Evolutionary conservation across 2,329 filamentous ascomycete genomes (phyloP).

Genomic region (Diaporthe helianthi): DNA sequence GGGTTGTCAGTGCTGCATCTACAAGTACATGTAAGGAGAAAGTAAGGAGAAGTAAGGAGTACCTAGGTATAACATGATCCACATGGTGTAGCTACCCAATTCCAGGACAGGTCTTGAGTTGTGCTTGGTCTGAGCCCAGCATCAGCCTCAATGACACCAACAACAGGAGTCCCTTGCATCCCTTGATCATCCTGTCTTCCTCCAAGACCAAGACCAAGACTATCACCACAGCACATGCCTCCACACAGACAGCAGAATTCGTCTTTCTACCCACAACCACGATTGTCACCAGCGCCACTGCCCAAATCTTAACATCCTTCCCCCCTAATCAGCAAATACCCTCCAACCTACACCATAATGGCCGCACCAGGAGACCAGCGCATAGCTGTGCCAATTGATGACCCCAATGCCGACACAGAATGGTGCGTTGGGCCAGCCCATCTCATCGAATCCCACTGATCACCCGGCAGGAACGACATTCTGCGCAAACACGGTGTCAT

Average conservation of each 20-base stretch:
- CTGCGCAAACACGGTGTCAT: constrained; percentile 96
- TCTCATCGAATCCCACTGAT: background rate
- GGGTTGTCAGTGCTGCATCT: constrained; percentile 16
- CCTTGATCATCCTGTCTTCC: background rate
- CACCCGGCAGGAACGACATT: constrained; percentile 86
- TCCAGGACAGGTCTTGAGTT: background rate
- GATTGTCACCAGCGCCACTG: background rate
- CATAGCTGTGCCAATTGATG: constrained; percentile 84
- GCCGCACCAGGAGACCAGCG: constrained; percentile 68
- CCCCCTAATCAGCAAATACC: background rate
- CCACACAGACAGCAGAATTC: background rate
- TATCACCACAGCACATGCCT: background rate
- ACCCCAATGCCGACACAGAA: constrained; percentile 97
- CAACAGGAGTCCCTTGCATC: background rate
- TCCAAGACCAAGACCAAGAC: background rate
- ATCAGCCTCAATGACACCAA: background rate
- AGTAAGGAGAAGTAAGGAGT: background rate
- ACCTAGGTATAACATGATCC: background rate
- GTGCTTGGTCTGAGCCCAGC: background rate
- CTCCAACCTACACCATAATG: constrained; percentile 50
- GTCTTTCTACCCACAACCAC: background rate
- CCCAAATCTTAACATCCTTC: background rate
- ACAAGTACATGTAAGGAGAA: no score
- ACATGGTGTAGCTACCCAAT: background rate
- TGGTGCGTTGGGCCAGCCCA: constrained; percentile 64